Percentiles rank a stretch among this genome's conserved stretches.
Evolutionary conservation across 202 grass and related monocot genomes (phyloP).

Genomic region (Brachypodium distachyon): DNA sequence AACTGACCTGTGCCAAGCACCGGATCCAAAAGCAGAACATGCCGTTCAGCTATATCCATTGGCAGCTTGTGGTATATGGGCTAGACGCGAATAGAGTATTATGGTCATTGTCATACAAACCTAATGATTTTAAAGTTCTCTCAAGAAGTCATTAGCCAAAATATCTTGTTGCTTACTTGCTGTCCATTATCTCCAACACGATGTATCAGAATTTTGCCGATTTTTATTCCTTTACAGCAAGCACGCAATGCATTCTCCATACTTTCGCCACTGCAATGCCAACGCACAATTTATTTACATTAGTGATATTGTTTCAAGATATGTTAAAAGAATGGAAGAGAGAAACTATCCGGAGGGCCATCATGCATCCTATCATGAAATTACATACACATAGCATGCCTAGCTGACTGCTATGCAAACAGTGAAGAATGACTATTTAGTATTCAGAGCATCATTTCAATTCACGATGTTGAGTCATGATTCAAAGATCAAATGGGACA

Average conservation of each 20-base stretch:
- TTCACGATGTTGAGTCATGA: not conserved
- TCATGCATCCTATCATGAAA: not conserved
- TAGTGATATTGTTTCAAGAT: not conserved
- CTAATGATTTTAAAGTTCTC: not conserved
- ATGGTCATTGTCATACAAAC: not conserved
- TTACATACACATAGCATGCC: not conserved
- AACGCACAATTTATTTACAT: not conserved
- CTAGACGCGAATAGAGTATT: slow-evolving; percentile 26
- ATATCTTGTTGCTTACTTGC: slow-evolving; percentile 45
- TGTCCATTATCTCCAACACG: slow-evolving; percentile 88
- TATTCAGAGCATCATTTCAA: not conserved
- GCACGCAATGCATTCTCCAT: slow-evolving; percentile 97
- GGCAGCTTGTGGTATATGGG: slow-evolving; percentile 94
- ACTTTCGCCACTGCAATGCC: slow-evolving; percentile 77
- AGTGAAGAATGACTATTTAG: not conserved
- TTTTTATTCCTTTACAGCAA: slow-evolving; percentile 99
- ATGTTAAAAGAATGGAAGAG: not conserved
- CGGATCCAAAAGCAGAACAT: slow-evolving; percentile 97
- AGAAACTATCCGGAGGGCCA: not conserved
- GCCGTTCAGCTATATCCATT: slow-evolving; percentile 91
- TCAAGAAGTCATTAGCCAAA: slow-evolving; percentile 1
- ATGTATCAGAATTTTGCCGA: slow-evolving; percentile 97
- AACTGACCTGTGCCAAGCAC: slow-evolving; percentile 91
- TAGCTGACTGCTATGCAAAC: not conserved
- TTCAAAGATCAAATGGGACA: not conserved